Percentiles rank a stretch among this genome's conserved stretches.
Evolutionary conservation across 2,329 filamentous ascomycete species (phyloP).

Genomic region (Dactylella cylindrospora): DNA sequence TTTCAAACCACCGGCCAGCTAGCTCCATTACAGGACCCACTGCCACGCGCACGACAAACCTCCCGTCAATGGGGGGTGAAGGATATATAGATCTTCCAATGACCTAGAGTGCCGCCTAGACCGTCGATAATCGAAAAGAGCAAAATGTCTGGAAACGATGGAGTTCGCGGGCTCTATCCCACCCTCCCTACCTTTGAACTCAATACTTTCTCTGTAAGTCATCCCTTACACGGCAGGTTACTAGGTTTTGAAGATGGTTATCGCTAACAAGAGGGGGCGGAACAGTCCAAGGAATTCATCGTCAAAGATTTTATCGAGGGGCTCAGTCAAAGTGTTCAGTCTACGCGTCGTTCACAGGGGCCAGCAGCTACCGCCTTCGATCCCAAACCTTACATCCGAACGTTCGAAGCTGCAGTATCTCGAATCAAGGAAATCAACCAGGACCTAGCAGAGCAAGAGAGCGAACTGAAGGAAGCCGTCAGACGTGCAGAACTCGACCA

Average conservation of each 20-base stretch:
- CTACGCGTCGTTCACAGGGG: slow-evolving; percentile 72
- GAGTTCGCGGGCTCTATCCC: slow-evolving; percentile 38
- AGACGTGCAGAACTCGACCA: slow-evolving; percentile 89
- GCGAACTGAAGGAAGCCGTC: slow-evolving; percentile 84
- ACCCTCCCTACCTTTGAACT: slow-evolving; percentile 32
- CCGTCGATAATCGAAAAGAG: background rate
- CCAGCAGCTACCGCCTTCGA: slow-evolving; percentile 67
- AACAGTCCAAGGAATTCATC: slow-evolving; percentile 84
- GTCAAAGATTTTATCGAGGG: slow-evolving; percentile 96
- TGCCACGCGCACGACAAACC: too few species aligned
- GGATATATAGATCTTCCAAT: background rate
- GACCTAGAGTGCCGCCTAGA: slow-evolving; percentile 16
- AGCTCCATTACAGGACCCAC: too few species aligned
- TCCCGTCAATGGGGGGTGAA: too few species aligned
- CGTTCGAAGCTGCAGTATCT: slow-evolving; percentile 73
- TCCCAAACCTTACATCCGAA: slow-evolving; percentile 92
- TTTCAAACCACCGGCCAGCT: too few species aligned
- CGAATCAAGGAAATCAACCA: slow-evolving; percentile 62
- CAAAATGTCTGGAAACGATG: slow-evolving; percentile 28
- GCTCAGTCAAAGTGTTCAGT: slow-evolving; percentile 81
- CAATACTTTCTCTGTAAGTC: slow-evolving; percentile 22
- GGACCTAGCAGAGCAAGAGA: slow-evolving; percentile 85
- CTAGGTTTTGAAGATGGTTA: too few species aligned
- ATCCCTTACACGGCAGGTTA: too few species aligned
- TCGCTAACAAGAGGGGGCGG: too few species aligned